These are phyloP conservation scores for Calonectria henricotiae DNA, from an alignment of 2,329 filamentous ascomycete genomes.

Conservation along the genomic window DNA sequence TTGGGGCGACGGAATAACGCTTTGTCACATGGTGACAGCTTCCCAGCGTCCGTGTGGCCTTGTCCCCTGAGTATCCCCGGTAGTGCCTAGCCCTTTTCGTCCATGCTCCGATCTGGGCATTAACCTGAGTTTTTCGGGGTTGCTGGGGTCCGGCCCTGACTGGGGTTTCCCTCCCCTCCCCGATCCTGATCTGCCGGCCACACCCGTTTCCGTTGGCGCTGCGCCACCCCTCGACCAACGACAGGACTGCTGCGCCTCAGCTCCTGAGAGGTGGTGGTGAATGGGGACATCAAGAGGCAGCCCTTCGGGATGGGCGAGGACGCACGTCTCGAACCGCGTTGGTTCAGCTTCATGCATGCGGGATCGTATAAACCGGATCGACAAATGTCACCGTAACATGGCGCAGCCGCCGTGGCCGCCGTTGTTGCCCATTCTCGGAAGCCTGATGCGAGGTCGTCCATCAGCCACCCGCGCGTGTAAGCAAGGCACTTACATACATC, in stretches of 20 bases:
- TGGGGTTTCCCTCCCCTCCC: not conserved
- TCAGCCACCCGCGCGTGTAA: conserved; percentile 33
- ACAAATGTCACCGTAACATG: conserved; percentile 2
- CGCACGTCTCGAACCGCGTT: not conserved
- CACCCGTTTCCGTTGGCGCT: conserved; percentile 10
- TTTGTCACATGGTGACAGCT: conserved; percentile 3
- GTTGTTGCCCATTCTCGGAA: not conserved
- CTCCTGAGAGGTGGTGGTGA: not conserved
- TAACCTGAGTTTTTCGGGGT: not conserved
- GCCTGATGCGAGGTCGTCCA: not conserved
- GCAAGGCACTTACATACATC: conserved; percentile 3
- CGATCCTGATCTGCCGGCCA: conserved; percentile 20
- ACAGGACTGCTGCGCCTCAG: conserved; percentile 18
- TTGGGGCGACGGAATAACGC: not conserved
- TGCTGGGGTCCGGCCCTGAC: conserved; percentile 5
- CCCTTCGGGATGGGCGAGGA: conserved; percentile 1
- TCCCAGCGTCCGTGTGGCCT: not conserved
- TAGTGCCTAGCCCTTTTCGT: not conserved
- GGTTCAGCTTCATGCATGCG: not conserved
- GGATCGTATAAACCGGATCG: conserved; percentile 2
- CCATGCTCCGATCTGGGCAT: conserved; percentile 11
- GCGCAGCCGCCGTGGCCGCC: conserved; percentile 5
- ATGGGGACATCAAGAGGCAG: not conserved
- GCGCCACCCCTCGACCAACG: conserved; percentile 10
- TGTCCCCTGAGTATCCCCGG: conserved; percentile 23